Evolutionary conservation across 116 monocot genomes (phyloP), one percentile per base, ranked within the genome.

Genomic region (Trichopus zeylanicus): DNA sequence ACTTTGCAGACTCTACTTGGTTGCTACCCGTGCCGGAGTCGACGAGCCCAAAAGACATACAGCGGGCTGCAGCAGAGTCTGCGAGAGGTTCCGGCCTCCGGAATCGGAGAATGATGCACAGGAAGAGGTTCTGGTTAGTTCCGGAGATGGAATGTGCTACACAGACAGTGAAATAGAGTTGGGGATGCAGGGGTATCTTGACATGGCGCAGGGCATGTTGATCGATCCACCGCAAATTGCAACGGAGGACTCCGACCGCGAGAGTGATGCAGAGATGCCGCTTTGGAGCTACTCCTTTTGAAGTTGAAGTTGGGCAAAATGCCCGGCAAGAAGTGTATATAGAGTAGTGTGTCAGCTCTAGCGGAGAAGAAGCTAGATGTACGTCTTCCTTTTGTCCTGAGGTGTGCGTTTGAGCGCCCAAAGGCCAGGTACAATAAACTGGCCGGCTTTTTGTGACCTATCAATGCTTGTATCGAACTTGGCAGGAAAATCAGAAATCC

Each of bases 141-240:
- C n/a, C 32, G 32, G 6, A 21, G 67, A 34, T 11, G 61, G 1
- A 7, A 27, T 15, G n/a, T 24, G 13, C 37, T 34, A 16, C 18
- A 10, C 27, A 16, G 46, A 25, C 4, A 68, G 61, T 0, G 80
- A 72, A 54, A 5, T 57, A 46, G 68, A 65, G 42, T 26, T 59
- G 54, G 21, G 80, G 64, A 70, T 77, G 73, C 69, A 70, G 42
- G 78, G 64, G 2, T 85, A 76, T 24, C 30, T 67, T 46, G 80
- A 85, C 60, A 85, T 85, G 85, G 85, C 79, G 15, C 65, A 67
- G 46, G 85, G 80, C 31, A 56, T 85, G 80, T 67, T 85, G 16
- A 80, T 76, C 54, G 85, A 80, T n/a, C 62, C 72, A 31, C 55
- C 46, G 34, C 29, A 24, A 33, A 16, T 48, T n/a, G n/a, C n/a